Evolutionary conservation across 805 yeast genomes (phyloP).

Genomic region (Peterozyma xylosa): DNA sequence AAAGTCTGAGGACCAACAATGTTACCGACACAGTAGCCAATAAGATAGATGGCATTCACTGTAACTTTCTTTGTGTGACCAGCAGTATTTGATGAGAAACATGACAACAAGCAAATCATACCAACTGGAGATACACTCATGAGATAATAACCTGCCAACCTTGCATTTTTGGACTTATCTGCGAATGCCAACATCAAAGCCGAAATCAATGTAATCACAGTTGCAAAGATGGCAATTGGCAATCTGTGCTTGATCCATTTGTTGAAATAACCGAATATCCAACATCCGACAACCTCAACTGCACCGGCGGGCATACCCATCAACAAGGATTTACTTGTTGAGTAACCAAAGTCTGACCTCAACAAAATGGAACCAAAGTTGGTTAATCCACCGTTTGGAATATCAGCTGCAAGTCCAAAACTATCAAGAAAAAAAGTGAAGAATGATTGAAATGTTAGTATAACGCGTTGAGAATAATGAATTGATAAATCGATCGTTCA

Average conservation of each 20-base stretch:
- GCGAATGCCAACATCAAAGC: slow-evolving; percentile 20
- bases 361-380: slow-evolving; percentile 40
- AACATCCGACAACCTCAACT: slow-evolving; percentile 27
- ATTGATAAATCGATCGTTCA: slow-evolving; percentile 15
- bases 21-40: slow-evolving; percentile 66
- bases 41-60: slow-evolving; percentile 48
- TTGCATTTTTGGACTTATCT: slow-evolving; percentile 18
- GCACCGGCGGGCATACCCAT: slow-evolving; percentile 32
- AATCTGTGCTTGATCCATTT: slow-evolving; percentile 13
- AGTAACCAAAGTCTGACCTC: slow-evolving; percentile 30
- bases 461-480: slow-evolving; percentile 13
- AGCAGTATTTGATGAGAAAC: slow-evolving; percentile 38
- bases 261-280: slow-evolving; percentile 5
- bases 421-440: no score
- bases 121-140: slow-evolving; percentile 19
- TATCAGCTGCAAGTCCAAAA: slow-evolving; percentile 17
- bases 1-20: slow-evolving; percentile 72
- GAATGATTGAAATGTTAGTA: no score
- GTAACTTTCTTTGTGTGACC: slow-evolving; percentile 69
- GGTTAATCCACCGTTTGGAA: slow-evolving; percentile 54
- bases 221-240: slow-evolving; percentile 15
- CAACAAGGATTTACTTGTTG: slow-evolving; percentile 17
- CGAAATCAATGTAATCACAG: slow-evolving; percentile 12
- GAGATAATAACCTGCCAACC: slow-evolving; percentile 28
- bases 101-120: slow-evolving; percentile 18